Evolutionary conservation across 2,329 filamentous ascomycete genomes (phyloP).

Genomic region (Microthyrium microscopicum): DNA sequence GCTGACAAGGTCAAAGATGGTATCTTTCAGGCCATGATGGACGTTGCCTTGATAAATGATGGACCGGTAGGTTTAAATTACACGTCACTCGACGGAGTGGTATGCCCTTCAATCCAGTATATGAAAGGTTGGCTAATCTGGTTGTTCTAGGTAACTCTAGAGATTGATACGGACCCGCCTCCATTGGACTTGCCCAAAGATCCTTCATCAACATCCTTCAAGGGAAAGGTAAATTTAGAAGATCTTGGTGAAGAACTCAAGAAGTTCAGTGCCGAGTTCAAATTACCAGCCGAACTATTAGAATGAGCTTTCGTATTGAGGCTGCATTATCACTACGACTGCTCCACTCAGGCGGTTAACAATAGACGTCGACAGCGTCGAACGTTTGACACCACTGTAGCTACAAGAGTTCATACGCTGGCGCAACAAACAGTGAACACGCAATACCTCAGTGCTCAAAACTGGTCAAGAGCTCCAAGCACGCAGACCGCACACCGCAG

Average conservation of each 20-base stretch:
- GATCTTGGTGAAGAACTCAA: slow-evolving; percentile 14
- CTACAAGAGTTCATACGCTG: too few species aligned
- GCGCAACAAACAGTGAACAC: too few species aligned
- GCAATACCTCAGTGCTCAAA: too few species aligned
- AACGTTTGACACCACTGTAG: too few species aligned
- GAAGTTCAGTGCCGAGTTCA: too few species aligned
- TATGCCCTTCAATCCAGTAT: slow-evolving; percentile 20
- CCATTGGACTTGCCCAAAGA: slow-evolving; percentile 18
- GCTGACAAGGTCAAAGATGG: slow-evolving; percentile 75
- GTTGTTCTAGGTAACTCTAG: slow-evolving; percentile 28
- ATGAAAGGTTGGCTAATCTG: slow-evolving; percentile 1
- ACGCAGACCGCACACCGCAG: too few species aligned
- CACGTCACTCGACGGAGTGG: slow-evolving; percentile 39
- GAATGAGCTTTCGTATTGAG: too few species aligned
- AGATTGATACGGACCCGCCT: slow-evolving; percentile 30
- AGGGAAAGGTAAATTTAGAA: slow-evolving; percentile 9
- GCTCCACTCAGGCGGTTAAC: too few species aligned
- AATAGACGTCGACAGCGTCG: too few species aligned
- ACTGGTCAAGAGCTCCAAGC: too few species aligned
- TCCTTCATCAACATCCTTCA: slow-evolving; percentile 9
- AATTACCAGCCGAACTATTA: too few species aligned
- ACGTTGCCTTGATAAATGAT: slow-evolving; percentile 84
- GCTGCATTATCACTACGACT: too few species aligned
- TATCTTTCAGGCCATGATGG: slow-evolving; percentile 99
- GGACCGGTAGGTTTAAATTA: slow-evolving; percentile 47